Evolutionary conservation across 345 rosid genomes (phyloP), one percentile per base, ranked within the genome.

Genomic region (Eucalyptus polyanthemos): DNA sequence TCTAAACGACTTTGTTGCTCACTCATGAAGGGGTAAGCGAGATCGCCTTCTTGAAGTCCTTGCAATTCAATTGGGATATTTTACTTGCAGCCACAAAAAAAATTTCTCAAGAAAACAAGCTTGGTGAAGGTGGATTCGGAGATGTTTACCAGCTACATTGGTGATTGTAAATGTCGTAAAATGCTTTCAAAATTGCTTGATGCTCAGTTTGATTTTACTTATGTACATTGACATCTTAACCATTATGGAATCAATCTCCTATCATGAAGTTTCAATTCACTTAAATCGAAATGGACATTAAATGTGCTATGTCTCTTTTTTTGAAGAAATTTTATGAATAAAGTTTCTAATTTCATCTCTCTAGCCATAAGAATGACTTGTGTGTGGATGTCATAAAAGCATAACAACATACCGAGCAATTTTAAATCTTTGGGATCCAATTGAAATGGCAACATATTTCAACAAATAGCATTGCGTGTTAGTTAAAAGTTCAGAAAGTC

Each of bases 81-180:
- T 54, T 94, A 49, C 90, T 87, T 83, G 87, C 42, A 29, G 94
- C 95, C 12, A 93, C 96, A 37, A 37, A 37, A 24, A 90, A 34
- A 91, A 91, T 45, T 93, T 93, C 94, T 8, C 88, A 83, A 47
- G 80, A 80, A 34, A 94, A 94, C 62, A 93, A 40, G 40, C 40
- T 40, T 40, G 40, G 40, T 40, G 40, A 40, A 40, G 40, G 40
- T 40, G 40, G 40, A 40, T 40, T 40, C 40, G 40, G 40, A 5
- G 40, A 40, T 5, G 40, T 40, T 40, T 40, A 40, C 40, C 40
- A 40, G 40, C 5, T 40, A 40, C 40, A 40, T 40, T 40, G 40
- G 40, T 40, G 40, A 40, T 40, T 40, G 40, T 40, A 4, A 40
- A 40, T 40, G 40, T 40, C 5, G 40, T 40, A 40, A 40, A 40